phyloP scores from a whole-genome alignment of 2,329 filamentous ascomycete species.

The Achaetomium macrosporum region DNA sequence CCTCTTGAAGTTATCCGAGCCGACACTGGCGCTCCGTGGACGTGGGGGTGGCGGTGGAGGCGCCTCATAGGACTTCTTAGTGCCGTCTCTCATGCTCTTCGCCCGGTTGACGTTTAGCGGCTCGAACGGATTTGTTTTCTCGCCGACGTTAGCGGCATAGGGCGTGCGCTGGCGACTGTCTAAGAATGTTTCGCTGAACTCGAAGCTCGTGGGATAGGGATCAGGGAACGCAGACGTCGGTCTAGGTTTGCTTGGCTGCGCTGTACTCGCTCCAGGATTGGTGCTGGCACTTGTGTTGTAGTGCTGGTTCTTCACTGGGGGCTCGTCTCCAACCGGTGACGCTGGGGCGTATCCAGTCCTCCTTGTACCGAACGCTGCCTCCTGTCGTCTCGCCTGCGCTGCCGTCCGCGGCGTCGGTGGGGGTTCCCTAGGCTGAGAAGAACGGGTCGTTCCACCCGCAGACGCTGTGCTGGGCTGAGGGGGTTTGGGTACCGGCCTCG shows the following conservation, averaged over 20 bases:
- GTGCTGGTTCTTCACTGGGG: slow-evolving; percentile 47
- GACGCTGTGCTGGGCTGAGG: slow-evolving; percentile 27
- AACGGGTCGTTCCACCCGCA: slow-evolving; percentile 33
- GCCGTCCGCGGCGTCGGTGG: slow-evolving; percentile 44
- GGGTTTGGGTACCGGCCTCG: slow-evolving; percentile 17
- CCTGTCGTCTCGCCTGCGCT: slow-evolving; percentile 47
- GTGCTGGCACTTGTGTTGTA: slow-evolving; percentile 33
- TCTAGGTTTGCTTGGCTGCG: slow-evolving; percentile 14
- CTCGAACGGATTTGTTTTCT: slow-evolving; percentile 55
- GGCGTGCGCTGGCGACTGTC: slow-evolving; percentile 53
- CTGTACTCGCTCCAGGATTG: slow-evolving; percentile 24
- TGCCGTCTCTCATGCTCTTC: slow-evolving; percentile 39
- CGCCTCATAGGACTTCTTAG: slow-evolving; percentile 24
- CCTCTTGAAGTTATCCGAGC: slow-evolving; percentile 25
- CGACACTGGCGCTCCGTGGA: slow-evolving; percentile 31
- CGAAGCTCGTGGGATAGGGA: slow-evolving; percentile 40
- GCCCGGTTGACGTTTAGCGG: slow-evolving; percentile 39
- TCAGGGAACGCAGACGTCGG: slow-evolving; percentile 29
- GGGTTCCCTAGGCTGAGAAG: slow-evolving; percentile 18
- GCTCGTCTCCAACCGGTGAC: slow-evolving; percentile 48
- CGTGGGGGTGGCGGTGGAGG: slow-evolving; percentile 21
- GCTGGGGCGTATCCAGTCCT: slow-evolving; percentile 45
- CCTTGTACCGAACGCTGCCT: slow-evolving; percentile 49
- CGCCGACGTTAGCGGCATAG: slow-evolving; percentile 50
- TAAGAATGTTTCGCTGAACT: slow-evolving; percentile 39